phyloP scores from a whole-genome alignment of 345 rosid genomes.

The Sisymbrium irio region DNA sequence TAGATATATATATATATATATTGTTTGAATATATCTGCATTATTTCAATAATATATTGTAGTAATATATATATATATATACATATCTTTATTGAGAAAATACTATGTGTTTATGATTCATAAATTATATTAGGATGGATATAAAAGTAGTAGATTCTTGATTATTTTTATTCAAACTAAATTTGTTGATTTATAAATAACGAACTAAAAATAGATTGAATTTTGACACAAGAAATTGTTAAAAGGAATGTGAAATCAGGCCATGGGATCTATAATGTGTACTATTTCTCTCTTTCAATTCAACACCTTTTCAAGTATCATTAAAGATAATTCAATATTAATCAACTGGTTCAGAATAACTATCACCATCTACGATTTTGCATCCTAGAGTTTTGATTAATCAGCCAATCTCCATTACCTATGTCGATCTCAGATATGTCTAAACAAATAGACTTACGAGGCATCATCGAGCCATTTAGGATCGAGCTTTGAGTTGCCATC shows the following conservation, averaged over 20 bases:
- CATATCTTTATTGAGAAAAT: background rate
- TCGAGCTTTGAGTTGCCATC: conserved; percentile 20
- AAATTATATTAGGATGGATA: background rate
- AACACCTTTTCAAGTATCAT: background rate
- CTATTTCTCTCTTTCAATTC: background rate
- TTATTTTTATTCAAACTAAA: background rate
- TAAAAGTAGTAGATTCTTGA: background rate
- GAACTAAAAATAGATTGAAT: background rate
- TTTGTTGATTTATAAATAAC: background rate
- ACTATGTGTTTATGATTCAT: background rate
- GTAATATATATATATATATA: background rate
- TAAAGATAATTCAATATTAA: background rate
- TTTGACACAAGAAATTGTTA: background rate
- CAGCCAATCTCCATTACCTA: background rate
- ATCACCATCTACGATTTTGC: background rate
- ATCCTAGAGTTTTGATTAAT: background rate
- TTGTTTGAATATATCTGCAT: background rate
- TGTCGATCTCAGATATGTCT: background rate
- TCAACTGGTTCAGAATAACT: background rate
- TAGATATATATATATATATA: too few species aligned
- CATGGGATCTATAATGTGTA: background rate
- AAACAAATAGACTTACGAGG: conserved; percentile 21
- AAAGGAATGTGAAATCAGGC: background rate
- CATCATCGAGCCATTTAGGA: conserved; percentile 34
- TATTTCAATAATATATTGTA: too few species aligned